phyloP scores from a whole-genome alignment of 2,329 filamentous ascomycete genomes.

The Gnomoniopsis smithogilvyi region DNA sequence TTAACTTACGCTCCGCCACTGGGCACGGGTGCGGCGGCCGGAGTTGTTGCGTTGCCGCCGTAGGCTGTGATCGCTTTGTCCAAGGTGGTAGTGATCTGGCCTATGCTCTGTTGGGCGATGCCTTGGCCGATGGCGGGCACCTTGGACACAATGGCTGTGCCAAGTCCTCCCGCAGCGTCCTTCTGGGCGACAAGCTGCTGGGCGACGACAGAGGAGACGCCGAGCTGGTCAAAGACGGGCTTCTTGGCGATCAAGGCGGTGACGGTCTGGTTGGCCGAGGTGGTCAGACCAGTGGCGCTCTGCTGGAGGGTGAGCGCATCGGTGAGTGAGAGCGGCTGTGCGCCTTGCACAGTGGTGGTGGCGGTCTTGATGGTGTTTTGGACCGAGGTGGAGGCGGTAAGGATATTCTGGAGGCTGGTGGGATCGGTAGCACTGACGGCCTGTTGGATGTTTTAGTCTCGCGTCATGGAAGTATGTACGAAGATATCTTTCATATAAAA shows the following conservation, averaged over 20 bases:
- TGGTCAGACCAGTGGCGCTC: conserved; percentile 21
- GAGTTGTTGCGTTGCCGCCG: neutral
- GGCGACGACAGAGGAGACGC: conserved; percentile 23
- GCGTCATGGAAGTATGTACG: neutral
- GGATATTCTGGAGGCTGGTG: conserved; percentile 50
- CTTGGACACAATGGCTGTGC: conserved; percentile 25
- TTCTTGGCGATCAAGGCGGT: conserved; percentile 24
- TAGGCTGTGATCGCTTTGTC: conserved; percentile 21
- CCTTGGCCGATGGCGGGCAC: conserved; percentile 25
- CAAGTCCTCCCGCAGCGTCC: conserved; percentile 29
- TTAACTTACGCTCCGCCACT: too few relatives aligned
- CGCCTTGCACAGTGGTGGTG: conserved; percentile 26
- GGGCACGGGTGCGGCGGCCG: too few relatives aligned
- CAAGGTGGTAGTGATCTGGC: conserved; percentile 23
- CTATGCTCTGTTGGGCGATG: conserved; percentile 26
- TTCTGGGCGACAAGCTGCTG: conserved; percentile 24
- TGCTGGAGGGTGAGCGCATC: conserved; percentile 21
- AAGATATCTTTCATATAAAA: too few relatives aligned
- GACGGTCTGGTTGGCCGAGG: conserved; percentile 22
- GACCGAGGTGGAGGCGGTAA: conserved; percentile 21
- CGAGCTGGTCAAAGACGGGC: conserved; percentile 25
- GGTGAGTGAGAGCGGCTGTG: conserved; percentile 21
- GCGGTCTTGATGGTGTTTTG: conserved; percentile 20
- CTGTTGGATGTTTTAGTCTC: neutral
- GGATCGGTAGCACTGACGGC: conserved; percentile 12